Evolutionary conservation across 2,329 filamentous ascomycete genomes (phyloP).

Genomic region (Colletotrichum somersetense): DNA sequence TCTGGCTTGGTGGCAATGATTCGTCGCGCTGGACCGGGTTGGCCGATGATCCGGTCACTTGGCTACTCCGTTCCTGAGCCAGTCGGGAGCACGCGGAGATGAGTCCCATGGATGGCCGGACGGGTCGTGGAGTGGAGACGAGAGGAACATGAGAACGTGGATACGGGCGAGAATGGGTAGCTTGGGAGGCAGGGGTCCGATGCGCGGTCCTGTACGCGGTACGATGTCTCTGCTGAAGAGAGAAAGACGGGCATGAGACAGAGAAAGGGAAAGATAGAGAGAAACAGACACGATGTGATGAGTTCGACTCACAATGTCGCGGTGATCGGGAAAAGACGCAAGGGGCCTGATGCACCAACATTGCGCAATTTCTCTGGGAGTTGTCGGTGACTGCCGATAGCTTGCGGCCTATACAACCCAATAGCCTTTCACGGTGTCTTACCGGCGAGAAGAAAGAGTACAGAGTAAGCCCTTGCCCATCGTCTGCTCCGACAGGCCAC

Average conservation of each 20-base stretch:
- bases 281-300: not conserved
- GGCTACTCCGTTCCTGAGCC: conserved; percentile 35
- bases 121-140: conserved; percentile 10
- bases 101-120: not conserved
- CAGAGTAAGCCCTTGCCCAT: not conserved
- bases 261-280: not conserved
- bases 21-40: conserved; percentile 30
- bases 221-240: not conserved
- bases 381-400: not conserved
- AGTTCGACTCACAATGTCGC: no score
- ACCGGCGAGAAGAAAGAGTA: not conserved
- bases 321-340: not conserved
- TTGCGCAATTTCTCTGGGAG: not conserved
- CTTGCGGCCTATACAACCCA: not conserved
- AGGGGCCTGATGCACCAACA: not conserved
- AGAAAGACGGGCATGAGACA: not conserved
- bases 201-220: conserved; percentile 15
- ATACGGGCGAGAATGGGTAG: not conserved
- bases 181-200: not conserved
- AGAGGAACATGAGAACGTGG: not conserved
- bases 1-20: conserved; percentile 13
- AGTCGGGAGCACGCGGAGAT: conserved; percentile 35
- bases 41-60: conserved; percentile 34
- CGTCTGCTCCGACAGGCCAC: not conserved
- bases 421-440: not conserved